Base-by-base conservation (phyloP, 805 yeast species). In the Pichia membranifaciens region DNA sequence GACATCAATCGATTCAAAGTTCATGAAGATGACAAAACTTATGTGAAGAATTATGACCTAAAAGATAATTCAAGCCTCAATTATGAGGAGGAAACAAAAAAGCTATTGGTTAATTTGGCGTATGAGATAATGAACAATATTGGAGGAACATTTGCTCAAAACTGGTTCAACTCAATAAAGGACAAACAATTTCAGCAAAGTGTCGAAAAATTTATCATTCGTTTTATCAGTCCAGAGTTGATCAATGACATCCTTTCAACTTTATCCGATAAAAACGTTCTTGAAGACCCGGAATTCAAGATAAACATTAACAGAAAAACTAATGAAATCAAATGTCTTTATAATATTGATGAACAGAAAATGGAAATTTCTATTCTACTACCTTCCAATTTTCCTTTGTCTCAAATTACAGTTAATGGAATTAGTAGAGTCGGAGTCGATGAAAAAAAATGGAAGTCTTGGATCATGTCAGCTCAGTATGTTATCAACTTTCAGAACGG, bases 401-500 rank as follows among this genome's bases (percentile, higher is more conserved):
- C 80, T 2, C 82, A 78, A 53, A 82, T 93, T 9, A 69, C 71
- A 8, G 89, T 93, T 1, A 79, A 78, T 40, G 97, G 96, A 3
- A 78, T 88, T 0, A 72, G 79, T 41, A 72, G 95, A 51, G 75
- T 88, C 31, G 98, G 98, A 18, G 95, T 91, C 15, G 86, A 84
- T 53, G 98, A 91, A 56, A 81, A 79, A 51, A 89, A 87, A 65
- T 90, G 96, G 96, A 84, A 87, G 56, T 88, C 96, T 2, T 93
- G 98, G 98, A 68, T 91, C 17, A 71, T 91, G 62, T 90, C 96
- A 4, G 87, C 96, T 3, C 96, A 89, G 60, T 76, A 89, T 48
- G 81, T 87, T 8, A 79, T 88, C 25, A 75, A 87, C 2, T 75
- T 84, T 35, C 84, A 84, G 56, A 83, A 82, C 55, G 89, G 88